Base-by-base conservation (phyloP, 1,284 basidiomycete species). In the Malassezia restricta region DNA sequence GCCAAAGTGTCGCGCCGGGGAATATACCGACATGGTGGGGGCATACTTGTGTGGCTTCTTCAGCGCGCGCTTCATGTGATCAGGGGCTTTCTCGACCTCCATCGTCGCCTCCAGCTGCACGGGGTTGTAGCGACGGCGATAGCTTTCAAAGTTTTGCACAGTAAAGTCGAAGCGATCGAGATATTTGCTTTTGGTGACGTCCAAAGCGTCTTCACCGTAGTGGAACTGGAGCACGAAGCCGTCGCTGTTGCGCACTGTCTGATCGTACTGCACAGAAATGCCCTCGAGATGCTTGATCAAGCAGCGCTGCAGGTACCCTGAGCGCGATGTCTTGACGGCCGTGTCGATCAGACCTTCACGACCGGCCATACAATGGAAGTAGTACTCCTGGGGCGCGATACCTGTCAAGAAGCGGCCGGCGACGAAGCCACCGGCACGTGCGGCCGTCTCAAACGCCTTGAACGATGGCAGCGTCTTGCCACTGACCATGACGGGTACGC, bases 361-460 rank as follows among this genome's bases (percentile, higher is more conserved):
- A 49, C 94, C 94, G 55, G 94, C 91, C 94, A 99, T 99, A 75
- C 94, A 96, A 77, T 98, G 94, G 81, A 99, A 99, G 78, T 95
- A 99, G 77, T 95, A 99, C 75, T 99, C 94, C 74, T 99, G 94
- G 0, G 94, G 94, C 59, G 86, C 87, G 73, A 99, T 85, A 56
- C 94, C 94, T 15, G 94, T 98, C 78, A 99, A 81, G 81, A 99
- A 99, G 47, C 94, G 88, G 74, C 91, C 94, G n/a, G 87, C 89
- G 45, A 99, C 87, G 74, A 94, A 99, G n/a, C 94, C 94, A 75
- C 94, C 94, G 14, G 94, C 92, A 58, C 95, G 87, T 1, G 92
- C 89, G 52, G 84, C 85, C 5, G 94, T 98, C 75, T 98, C 94
- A 75, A 96, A 96, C 0, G 92, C 79, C 71, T 86, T 86, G 83